Conservation (phyloP, 2,329 filamentous ascomycete genomes). For the Sporothrix phasma region DNA sequence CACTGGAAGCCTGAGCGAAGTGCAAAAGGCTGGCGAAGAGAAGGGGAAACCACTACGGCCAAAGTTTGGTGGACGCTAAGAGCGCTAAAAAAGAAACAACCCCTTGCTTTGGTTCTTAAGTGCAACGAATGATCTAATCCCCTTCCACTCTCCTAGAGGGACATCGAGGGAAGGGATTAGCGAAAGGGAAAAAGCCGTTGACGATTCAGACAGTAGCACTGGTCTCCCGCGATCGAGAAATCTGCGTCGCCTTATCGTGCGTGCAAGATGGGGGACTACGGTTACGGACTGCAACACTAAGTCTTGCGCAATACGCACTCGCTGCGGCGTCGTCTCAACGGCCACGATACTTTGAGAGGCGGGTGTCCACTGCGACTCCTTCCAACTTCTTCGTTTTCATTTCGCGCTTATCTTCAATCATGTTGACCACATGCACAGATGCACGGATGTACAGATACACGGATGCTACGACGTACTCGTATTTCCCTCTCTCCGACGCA, state of each 20-base stretch:
- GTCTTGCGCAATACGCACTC: neutral
- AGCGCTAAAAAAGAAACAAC: neutral
- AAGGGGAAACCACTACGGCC: neutral
- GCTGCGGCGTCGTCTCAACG: neutral
- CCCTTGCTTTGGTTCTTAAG: neutral
- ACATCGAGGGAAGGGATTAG: neutral
- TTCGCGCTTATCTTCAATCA: neutral
- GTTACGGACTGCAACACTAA: neutral
- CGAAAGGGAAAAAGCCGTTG: neutral
- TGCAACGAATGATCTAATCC: neutral
- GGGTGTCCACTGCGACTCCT: neutral
- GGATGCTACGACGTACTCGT: no score
- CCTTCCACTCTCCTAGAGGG: neutral
- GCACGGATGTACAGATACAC: no score
- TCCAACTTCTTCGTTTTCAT: neutral
- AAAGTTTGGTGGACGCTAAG: neutral
- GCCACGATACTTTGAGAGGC: neutral
- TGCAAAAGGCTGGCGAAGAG: neutral
- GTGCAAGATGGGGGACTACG: neutral
- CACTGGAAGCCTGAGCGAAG: neutral
- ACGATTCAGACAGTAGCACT: neutral
- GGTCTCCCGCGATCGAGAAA: neutral
- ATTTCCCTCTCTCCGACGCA: neutral
- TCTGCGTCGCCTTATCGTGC: neutral
- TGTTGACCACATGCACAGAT: neutral